These are phyloP conservation scores for Mallotus japonicus DNA, from an alignment of 441 rosid genomes.

Conservation along the genomic window DNA sequence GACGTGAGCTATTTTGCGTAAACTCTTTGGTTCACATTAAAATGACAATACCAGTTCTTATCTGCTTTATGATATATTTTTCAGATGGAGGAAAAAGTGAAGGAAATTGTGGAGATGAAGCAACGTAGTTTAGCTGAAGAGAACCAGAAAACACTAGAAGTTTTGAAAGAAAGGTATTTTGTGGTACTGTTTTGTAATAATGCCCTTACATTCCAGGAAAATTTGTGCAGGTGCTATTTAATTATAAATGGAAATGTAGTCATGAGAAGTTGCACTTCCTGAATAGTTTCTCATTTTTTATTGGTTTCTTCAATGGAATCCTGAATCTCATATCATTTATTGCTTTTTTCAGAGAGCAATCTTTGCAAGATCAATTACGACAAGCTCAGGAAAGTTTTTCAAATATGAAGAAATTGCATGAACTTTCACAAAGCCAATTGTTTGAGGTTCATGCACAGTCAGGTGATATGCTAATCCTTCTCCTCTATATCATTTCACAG, in stretches of 20 bases:
- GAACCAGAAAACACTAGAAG: slow-evolving; percentile 94
- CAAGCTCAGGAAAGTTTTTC: slow-evolving; percentile 94
- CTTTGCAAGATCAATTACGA: slow-evolving; percentile 91
- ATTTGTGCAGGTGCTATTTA: background rate
- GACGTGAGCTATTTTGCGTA: slow-evolving; percentile 2
- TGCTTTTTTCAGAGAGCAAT: slow-evolving; percentile 64
- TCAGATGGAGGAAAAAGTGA: slow-evolving; percentile 99
- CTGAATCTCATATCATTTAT: background rate
- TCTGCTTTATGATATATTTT: slow-evolving; percentile 5
- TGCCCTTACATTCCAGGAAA: background rate
- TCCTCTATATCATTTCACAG: slow-evolving; percentile 2
- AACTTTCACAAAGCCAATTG: slow-evolving; percentile 94
- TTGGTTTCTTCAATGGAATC: background rate
- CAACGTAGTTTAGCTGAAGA: slow-evolving; percentile 97
- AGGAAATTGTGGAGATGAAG: slow-evolving; percentile 98
- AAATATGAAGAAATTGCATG: slow-evolving; percentile 93
- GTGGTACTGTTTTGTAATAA: background rate
- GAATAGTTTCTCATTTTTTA: background rate
- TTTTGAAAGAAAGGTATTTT: slow-evolving; percentile 80
- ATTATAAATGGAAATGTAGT: no score
- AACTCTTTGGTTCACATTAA: background rate
- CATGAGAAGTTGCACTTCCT: no score
- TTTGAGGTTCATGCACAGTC: slow-evolving; percentile 94
- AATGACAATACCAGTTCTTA: slow-evolving; percentile 14
- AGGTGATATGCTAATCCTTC: slow-evolving; percentile 48